Evolutionary conservation across 2,329 filamentous ascomycete genomes (phyloP).

Genomic region (Penicillium sp.): DNA sequence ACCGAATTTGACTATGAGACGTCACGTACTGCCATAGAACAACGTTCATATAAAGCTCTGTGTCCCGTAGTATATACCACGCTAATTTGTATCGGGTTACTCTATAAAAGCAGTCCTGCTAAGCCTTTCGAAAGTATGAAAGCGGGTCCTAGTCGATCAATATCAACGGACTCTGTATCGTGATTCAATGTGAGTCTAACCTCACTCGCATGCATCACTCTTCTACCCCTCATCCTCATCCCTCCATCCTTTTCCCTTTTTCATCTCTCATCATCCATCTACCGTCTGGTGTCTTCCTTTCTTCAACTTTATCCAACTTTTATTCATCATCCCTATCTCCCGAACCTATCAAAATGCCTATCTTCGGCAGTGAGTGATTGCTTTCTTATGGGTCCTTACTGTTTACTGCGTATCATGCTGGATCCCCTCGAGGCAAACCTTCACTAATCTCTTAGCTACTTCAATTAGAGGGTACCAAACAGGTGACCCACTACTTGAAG

Average conservation of each 20-base stretch:
- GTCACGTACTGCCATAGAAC: no score
- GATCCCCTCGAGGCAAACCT: neutral
- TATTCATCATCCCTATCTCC: neutral
- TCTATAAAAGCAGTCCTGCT: neutral
- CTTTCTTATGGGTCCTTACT: neutral
- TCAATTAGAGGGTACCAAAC: constrained; percentile 23
- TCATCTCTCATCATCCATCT: neutral
- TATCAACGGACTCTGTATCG: neutral
- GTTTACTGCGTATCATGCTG: neutral
- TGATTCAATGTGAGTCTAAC: neutral
- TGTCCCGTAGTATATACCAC: neutral
- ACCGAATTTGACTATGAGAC: no score
- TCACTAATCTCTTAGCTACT: neutral
- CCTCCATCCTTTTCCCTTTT: neutral
- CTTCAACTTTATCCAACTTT: neutral
- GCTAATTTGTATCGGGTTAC: neutral
- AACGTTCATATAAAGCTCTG: no score
- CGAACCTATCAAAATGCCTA: constrained; percentile 16
- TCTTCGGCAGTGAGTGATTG: constrained; percentile 16
- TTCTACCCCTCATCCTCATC: neutral
- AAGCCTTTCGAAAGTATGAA: neutral
- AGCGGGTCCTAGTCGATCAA: neutral
- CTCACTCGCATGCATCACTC: neutral
- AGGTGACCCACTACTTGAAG: constrained; percentile 35
- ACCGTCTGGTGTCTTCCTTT: neutral